Percentiles rank a stretch among this genome's conserved stretches.
phyloP scores from a whole-genome alignment of 306 rosid genomes.

The Acacia confusa region DNA sequence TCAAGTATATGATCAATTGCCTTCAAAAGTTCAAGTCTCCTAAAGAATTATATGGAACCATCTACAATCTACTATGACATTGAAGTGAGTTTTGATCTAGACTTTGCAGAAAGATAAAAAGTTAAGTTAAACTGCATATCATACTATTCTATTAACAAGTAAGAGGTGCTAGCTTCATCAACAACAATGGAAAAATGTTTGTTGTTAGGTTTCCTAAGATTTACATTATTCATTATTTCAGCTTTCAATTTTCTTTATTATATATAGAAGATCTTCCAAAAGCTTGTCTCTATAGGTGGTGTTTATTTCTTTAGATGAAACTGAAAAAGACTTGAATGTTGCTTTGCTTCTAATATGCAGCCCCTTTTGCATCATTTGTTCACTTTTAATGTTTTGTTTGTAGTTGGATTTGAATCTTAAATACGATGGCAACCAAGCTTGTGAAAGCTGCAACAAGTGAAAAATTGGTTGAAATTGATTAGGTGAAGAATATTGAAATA shows the following conservation, averaged over 20 bases:
- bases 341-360: neutral
- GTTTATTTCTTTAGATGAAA: neutral
- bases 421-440: conserved; percentile 84
- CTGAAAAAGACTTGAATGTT: neutral
- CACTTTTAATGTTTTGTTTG: conserved; percentile 10
- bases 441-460: conserved; percentile 87
- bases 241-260: neutral
- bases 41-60: neutral
- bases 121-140: neutral
- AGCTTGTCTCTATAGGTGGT: neutral
- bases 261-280: neutral
- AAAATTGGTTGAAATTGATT: conserved; percentile 74
- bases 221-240: neutral
- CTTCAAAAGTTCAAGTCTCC: neutral
- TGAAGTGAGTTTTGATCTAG: neutral
- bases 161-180: neutral
- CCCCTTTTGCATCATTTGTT: conserved; percentile 12
- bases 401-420: conserved; percentile 29
- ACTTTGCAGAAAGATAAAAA: neutral
- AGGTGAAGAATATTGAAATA: conserved; percentile 82
- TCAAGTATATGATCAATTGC: neutral
- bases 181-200: neutral
- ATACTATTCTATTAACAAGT: neutral
- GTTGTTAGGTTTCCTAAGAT: neutral
- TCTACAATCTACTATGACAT: neutral